Conservation (phyloP, 2,329 filamentous ascomycete genomes). For the Amauroascus niger region DNA sequence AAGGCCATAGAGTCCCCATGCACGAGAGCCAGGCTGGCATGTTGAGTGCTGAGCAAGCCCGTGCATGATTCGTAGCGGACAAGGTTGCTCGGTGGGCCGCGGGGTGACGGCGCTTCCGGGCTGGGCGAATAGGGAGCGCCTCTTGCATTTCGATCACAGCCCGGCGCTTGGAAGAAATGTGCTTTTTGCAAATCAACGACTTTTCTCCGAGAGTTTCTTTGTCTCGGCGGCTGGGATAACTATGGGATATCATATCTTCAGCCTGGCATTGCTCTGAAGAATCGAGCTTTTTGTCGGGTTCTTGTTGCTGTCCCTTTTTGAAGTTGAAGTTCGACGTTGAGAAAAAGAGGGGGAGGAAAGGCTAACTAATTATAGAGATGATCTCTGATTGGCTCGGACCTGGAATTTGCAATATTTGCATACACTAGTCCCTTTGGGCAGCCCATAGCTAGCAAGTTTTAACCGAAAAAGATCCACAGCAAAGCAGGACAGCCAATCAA, state of each 20-base stretch:
- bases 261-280: not conserved
- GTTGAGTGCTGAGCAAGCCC: not conserved
- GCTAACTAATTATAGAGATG: too few species aligned
- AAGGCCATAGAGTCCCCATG: not conserved
- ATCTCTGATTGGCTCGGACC: too few species aligned
- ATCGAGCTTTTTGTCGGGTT: too few species aligned
- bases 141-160: conserved; percentile 3
- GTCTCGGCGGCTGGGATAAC: not conserved
- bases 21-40: not conserved
- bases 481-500: not conserved
- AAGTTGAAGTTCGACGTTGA: not conserved
- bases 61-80: conserved; percentile 1
- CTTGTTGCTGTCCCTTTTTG: not conserved
- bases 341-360: too few species aligned
- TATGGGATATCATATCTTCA: not conserved
- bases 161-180: conserved; percentile 1
- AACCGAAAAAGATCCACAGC: too few species aligned
- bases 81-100: not conserved
- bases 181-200: not conserved
- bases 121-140: conserved; percentile 4
- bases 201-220: not conserved
- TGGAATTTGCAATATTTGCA: too few species aligned
- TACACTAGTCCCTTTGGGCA: too few species aligned
- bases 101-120: conserved; percentile 1
- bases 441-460: too few species aligned